Percentiles rank a stretch among this genome's conserved stretches.
These are phyloP conservation scores for Geotrichum phurueaensis DNA, from an alignment of 1,139 yeast species.

Conservation along the genomic window DNA sequence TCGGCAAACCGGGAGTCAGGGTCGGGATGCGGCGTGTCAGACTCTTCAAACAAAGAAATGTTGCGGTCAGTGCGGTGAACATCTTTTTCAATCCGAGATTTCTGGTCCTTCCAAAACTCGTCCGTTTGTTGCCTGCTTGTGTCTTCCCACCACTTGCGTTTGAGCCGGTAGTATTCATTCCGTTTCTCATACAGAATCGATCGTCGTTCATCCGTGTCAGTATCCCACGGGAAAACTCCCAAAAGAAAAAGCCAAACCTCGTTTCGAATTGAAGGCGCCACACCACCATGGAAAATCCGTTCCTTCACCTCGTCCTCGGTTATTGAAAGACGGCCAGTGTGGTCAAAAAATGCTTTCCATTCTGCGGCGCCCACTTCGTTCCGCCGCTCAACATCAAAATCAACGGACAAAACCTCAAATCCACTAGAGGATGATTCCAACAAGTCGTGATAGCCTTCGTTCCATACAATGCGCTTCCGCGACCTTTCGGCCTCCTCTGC, in stretches of 20 bases:
- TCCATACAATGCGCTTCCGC: constrained; percentile 45
- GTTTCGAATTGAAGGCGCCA: constrained; percentile 52
- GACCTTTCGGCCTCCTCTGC: constrained; percentile 86
- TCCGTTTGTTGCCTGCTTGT: constrained; percentile 52
- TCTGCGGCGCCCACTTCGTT: constrained; percentile 63
- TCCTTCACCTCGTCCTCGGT: constrained; percentile 75
- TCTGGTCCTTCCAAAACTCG: constrained; percentile 83
- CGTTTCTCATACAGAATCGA: constrained; percentile 52
- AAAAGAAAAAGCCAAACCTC: constrained; percentile 85
- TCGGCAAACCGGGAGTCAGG: constrained; percentile 49
- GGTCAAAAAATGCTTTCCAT: constrained; percentile 82
- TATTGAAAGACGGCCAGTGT: constrained; percentile 61
- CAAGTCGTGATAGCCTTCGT: constrained; percentile 39
- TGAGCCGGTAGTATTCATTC: constrained; percentile 59
- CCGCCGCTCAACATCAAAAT: constrained; percentile 58
- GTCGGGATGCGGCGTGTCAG: constrained; percentile 46
- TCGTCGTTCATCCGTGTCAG: constrained; percentile 61
- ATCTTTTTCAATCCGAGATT: constrained; percentile 85
- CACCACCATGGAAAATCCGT: constrained; percentile 85
- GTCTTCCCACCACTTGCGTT: constrained; percentile 63
- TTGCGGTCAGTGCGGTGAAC: constrained; percentile 87
- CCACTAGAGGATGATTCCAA: constrained; percentile 60
- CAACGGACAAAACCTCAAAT: constrained; percentile 57
- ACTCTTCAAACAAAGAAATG: constrained; percentile 55
- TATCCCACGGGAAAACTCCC: constrained; percentile 85